A percentile compares a stretch with the other conserved stretches of the same genome.
Conservation (phyloP, 768 basidiomycete species). For the Tulasnella sp. region DNA sequence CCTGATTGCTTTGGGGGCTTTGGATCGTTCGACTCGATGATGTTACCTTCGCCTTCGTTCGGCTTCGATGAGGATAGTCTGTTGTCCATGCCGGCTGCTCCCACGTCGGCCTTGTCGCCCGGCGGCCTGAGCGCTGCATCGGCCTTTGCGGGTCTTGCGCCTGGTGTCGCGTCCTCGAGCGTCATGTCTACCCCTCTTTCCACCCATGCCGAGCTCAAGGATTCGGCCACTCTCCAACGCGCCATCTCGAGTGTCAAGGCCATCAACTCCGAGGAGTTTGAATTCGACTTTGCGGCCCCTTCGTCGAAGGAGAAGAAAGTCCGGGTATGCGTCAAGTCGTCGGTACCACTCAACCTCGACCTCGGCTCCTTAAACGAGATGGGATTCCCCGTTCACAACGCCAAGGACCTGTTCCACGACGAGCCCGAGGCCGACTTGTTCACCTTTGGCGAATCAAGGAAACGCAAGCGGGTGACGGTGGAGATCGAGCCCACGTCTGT, state of each 20-base stretch:
- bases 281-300: constrained; percentile 14
- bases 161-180: not conserved
- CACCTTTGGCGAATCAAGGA: not conserved
- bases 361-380: not conserved
- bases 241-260: constrained; percentile 12
- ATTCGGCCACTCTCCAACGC: not conserved
- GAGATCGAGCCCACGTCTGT: constrained; percentile 1
- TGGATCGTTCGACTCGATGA: not conserved
- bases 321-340: constrained; percentile 5
- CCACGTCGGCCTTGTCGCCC: not conserved
- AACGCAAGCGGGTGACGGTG: constrained; percentile 10
- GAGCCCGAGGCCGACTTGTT: not conserved
- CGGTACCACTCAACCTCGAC: constrained; percentile 2
- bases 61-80: constrained; percentile 10
- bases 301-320: constrained; percentile 4
- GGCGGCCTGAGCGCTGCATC: not conserved
- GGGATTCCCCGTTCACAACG: not conserved
- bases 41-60: not conserved
- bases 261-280: constrained; percentile 7
- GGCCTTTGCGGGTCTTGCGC: not conserved
- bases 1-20: not conserved
- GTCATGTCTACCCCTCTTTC: not conserved
- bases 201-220: not conserved
- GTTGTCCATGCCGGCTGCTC: not conserved
- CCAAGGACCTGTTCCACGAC: not conserved